phyloP scores from a whole-genome alignment of 768 basidiomycete genomes.

The Dentipellis fragilis region DNA sequence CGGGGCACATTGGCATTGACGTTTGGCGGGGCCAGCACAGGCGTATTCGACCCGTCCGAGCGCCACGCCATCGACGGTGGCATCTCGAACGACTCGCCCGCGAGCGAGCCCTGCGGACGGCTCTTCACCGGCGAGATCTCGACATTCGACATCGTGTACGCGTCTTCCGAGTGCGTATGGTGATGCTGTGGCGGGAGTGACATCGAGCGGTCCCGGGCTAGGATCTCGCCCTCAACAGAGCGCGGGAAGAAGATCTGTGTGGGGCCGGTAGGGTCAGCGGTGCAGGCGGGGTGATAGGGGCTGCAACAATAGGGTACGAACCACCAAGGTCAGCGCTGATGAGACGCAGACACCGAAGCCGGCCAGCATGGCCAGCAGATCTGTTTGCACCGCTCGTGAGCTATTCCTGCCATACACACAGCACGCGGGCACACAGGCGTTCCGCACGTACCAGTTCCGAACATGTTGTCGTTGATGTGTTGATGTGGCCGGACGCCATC shows the following conservation, averaged over 20 bases:
- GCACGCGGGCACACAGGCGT: too few species aligned
- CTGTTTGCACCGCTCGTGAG: background rate
- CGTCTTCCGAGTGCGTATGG: conserved; percentile 11
- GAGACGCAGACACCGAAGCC: conserved; percentile 11
- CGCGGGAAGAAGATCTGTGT: conserved; percentile 15
- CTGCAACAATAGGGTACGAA: background rate
- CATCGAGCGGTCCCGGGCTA: background rate
- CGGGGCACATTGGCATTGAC: background rate
- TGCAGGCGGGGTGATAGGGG: background rate
- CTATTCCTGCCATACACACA: too few species aligned
- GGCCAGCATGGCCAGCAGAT: conserved; percentile 8
- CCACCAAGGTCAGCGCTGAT: conserved; percentile 12
- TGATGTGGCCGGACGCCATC: conserved; percentile 58
- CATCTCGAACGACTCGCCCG: background rate
- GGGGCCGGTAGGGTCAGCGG: background rate
- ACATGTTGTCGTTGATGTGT: conserved; percentile 57
- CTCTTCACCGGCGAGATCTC: background rate
- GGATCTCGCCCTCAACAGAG: conserved; percentile 12
- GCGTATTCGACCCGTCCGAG: background rate
- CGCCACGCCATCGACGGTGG: background rate
- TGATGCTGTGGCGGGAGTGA: conserved; percentile 3
- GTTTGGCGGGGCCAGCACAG: background rate
- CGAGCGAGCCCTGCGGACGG: background rate
- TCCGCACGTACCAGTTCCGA: conserved; percentile 5
- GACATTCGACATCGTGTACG: conserved; percentile 10